Evolutionary conservation across 2,329 filamentous ascomycete genomes (phyloP).

Genomic region (Hansfordia pulvinata): DNA sequence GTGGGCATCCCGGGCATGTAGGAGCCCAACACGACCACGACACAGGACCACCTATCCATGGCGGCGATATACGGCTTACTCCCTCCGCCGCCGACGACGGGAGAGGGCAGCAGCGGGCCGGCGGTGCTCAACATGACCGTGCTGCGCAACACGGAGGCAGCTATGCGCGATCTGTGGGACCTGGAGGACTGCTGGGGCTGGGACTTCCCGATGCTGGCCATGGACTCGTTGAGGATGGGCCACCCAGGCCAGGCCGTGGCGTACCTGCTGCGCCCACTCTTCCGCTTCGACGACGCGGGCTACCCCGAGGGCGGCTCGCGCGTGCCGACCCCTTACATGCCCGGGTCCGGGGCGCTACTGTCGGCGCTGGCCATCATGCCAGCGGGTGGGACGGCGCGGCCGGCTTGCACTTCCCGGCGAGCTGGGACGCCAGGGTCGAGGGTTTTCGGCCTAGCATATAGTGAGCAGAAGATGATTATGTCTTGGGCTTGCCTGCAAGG

Average conservation of each 20-base stretch:
- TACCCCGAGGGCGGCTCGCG: slow-evolving; percentile 36
- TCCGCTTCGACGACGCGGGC: slow-evolving; percentile 41
- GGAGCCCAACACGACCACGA: slow-evolving; percentile 21
- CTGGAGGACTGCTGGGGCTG: slow-evolving; percentile 26
- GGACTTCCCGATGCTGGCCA: slow-evolving; percentile 30
- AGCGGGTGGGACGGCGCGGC: slow-evolving; percentile 38
- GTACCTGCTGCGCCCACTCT: slow-evolving; percentile 33
- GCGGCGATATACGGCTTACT: slow-evolving; percentile 27
- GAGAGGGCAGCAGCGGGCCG: slow-evolving; percentile 16
- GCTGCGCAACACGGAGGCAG: slow-evolving; percentile 21
- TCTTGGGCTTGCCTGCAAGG: too few species aligned
- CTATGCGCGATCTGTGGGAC: slow-evolving; percentile 23
- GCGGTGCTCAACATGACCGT: slow-evolving; percentile 20
- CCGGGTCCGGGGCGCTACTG: slow-evolving; percentile 32
- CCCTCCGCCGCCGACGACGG: slow-evolving; percentile 25
- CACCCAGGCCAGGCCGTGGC: slow-evolving; percentile 21
- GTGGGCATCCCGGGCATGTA: slow-evolving; percentile 32
- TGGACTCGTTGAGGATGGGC: slow-evolving; percentile 26
- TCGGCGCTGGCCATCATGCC: slow-evolving; percentile 40
- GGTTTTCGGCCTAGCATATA: slow-evolving; percentile 27
- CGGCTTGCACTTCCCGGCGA: slow-evolving; percentile 30
- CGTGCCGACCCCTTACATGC: slow-evolving; percentile 45
- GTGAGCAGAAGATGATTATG: too few species aligned
- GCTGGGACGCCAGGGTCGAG: slow-evolving; percentile 32
- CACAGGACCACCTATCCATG: slow-evolving; percentile 28